Evolutionary conservation across 495 filamentous ascomycete species (phyloP).

Genomic region (Immersiella caudata): DNA sequence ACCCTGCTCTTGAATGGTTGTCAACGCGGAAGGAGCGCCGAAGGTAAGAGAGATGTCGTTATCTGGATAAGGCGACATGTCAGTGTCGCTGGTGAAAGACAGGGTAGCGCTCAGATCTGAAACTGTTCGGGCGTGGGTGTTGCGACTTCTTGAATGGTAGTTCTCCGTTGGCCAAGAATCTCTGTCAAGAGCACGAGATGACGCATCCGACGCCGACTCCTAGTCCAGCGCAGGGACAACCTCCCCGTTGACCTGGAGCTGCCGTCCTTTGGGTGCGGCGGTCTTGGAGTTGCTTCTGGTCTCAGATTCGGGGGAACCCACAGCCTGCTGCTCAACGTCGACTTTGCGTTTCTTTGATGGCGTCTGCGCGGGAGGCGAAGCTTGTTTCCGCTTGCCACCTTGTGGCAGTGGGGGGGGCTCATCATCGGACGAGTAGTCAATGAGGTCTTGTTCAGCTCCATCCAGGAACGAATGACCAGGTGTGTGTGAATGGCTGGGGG

Average conservation of each 20-base stretch:
- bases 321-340: not conserved
- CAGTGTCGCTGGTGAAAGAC: slow-evolving; percentile 25
- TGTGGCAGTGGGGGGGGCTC: not conserved
- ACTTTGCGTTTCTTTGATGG: slow-evolving; percentile 2
- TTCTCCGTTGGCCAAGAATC: not conserved
- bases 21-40: slow-evolving; percentile 16
- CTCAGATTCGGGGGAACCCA: not conserved
- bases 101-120: slow-evolving; percentile 24
- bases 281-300: not conserved
- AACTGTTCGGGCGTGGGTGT: slow-evolving; percentile 15
- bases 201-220: not conserved
- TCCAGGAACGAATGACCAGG: not conserved
- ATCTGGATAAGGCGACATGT: slow-evolving; percentile 27
- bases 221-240: not conserved
- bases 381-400: slow-evolving; percentile 10
- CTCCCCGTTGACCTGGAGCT: not conserved
- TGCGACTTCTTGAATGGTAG: slow-evolving; percentile 4
- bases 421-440: slow-evolving; percentile 41
- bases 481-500: not conserved
- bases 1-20: slow-evolving; percentile 20
- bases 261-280: not conserved
- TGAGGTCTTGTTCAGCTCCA: slow-evolving; percentile 25
- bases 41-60: slow-evolving; percentile 24
- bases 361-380: not conserved
- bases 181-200: not conserved